These are phyloP conservation scores for Prosopis cineraria DNA, from an alignment of 306 rosid genomes.

Conservation along the genomic window DNA sequence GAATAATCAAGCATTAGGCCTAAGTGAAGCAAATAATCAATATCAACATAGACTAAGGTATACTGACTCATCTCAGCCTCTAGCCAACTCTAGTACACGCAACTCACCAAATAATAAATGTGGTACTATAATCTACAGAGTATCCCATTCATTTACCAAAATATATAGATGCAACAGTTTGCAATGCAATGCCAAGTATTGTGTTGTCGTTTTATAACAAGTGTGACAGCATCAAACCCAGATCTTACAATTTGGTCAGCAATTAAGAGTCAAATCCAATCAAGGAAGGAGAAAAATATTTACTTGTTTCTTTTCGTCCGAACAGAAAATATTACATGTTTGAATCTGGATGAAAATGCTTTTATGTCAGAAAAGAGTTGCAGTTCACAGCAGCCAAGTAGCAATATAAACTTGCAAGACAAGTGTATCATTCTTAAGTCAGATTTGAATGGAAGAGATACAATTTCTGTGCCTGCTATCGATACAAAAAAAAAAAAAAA, in stretches of 20 bases:
- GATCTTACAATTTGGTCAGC: not conserved
- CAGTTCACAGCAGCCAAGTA: slow-evolving; percentile 6
- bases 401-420: slow-evolving; percentile 24
- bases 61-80: not conserved
- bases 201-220: not conserved
- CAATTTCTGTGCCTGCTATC: not conserved
- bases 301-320: too few species aligned
- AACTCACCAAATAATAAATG: too few species aligned
- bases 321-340: slow-evolving; percentile 8
- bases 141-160: too few species aligned
- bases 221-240: slow-evolving; percentile 1
- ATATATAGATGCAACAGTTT: too few species aligned
- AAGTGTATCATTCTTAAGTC: slow-evolving; percentile 5
- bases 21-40: too few species aligned
- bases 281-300: not conserved
- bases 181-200: too few species aligned
- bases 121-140: too few species aligned
- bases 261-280: not conserved
- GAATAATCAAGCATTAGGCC: slow-evolving; percentile 20
- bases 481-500: not conserved
- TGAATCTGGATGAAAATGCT: not conserved
- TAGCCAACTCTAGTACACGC: too few species aligned
- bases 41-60: too few species aligned
- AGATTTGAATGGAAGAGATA: not conserved
- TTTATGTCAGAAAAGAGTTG: not conserved